These are phyloP conservation scores for Haplographium delicatum DNA, from an alignment of 495 filamentous ascomycete genomes.

Conservation along the genomic window DNA sequence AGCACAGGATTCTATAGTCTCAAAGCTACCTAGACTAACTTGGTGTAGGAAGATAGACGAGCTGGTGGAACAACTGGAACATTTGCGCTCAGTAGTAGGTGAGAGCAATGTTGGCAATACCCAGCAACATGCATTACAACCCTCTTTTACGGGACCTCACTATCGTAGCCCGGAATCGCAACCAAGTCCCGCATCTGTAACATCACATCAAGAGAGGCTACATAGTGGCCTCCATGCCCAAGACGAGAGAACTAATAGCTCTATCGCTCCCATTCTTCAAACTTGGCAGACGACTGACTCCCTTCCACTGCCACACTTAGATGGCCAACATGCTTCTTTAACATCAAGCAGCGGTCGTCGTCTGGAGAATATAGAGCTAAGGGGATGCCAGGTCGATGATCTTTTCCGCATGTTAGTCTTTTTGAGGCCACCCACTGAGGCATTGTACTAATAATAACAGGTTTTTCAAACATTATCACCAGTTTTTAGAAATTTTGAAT, in stretches of 20 bases:
- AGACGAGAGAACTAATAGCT: not conserved
- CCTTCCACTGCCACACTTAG: not conserved
- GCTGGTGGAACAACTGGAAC: not conserved
- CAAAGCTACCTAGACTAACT: not conserved
- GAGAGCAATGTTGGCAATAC: not conserved
- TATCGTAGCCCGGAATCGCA: not conserved
- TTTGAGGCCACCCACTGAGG: too few relatives aligned
- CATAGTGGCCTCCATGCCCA: not conserved
- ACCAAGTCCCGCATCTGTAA: not conserved
- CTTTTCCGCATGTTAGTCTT: constrained; percentile 1
- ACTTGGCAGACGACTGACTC: not conserved
- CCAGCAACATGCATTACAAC: too few relatives aligned
- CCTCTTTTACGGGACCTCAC: too few relatives aligned
- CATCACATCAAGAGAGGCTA: too few relatives aligned
- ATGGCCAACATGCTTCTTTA: not conserved
- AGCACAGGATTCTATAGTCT: not conserved
- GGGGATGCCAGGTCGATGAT: not conserved
- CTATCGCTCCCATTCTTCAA: not conserved
- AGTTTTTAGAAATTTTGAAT: constrained; percentile 43
- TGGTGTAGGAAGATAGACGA: constrained; percentile 4
- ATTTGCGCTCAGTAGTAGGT: too few relatives aligned
- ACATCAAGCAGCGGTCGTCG: not conserved
- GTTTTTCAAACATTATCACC: constrained; percentile 42
- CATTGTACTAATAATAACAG: constrained; percentile 23
- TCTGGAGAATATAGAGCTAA: not conserved